These are phyloP conservation scores for Prunus davidiana DNA, from an alignment of 306 rosid species.

Conservation along the genomic window DNA sequence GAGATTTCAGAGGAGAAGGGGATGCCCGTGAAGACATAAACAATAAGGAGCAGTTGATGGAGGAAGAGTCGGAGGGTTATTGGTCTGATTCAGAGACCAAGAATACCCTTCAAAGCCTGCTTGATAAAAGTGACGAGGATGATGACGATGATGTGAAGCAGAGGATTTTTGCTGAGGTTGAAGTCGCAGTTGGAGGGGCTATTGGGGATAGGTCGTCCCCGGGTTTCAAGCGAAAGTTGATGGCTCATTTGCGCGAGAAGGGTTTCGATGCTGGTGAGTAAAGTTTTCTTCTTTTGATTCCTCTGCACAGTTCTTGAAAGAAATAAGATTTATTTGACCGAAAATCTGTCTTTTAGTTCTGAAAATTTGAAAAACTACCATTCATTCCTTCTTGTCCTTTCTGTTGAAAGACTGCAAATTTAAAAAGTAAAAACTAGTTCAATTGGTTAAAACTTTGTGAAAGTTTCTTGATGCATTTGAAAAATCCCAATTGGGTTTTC, in stretches of 20 bases:
- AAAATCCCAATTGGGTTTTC: too few species aligned
- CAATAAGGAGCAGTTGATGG: background rate
- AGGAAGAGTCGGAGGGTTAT: constrained; percentile 21
- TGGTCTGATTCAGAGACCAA: constrained; percentile 39
- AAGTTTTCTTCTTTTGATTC: background rate
- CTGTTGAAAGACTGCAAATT: background rate
- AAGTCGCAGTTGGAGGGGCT: constrained; percentile 24
- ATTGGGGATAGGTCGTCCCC: constrained; percentile 26
- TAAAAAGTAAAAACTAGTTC: background rate
- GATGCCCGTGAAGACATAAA: background rate
- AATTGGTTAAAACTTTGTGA: too few species aligned
- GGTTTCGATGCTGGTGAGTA: constrained; percentile 88
- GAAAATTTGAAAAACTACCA: background rate
- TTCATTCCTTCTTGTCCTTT: background rate
- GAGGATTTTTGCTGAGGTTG: constrained; percentile 37
- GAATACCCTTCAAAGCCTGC: constrained; percentile 32
- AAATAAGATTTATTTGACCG: too few species aligned
- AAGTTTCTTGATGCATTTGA: too few species aligned
- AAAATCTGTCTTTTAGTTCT: background rate
- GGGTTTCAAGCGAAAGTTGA: constrained; percentile 57
- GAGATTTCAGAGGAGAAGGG: background rate
- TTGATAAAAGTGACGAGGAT: constrained; percentile 19
- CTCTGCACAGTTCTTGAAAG: too few species aligned
- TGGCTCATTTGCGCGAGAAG: constrained; percentile 55
- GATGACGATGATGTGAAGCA: constrained; percentile 29